Conservation (phyloP, 371 early-diverging fungal genomes). For the Mucor velutinosus region DNA sequence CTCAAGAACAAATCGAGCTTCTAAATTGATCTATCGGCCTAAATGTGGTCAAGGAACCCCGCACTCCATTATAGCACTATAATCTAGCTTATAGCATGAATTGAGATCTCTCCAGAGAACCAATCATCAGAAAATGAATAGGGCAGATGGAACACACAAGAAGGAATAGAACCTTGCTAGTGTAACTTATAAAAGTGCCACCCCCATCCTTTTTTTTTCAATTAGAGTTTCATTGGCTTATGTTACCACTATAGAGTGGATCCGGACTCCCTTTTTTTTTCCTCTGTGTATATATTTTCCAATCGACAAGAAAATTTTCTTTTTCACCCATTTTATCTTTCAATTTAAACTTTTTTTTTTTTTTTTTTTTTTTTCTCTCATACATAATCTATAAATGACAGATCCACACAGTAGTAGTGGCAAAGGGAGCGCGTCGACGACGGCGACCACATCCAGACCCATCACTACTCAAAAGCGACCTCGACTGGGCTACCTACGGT, state of each 20-base stretch:
- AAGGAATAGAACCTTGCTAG: background rate
- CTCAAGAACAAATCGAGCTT: background rate
- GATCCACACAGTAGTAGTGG: background rate
- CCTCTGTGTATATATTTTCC: background rate
- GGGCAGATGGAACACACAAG: background rate
- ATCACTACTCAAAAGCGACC: slow-evolving; percentile 9
- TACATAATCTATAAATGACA: background rate
- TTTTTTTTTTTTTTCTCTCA: background rate
- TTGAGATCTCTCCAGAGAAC: background rate
- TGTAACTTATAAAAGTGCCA: background rate
- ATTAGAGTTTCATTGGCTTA: no score
- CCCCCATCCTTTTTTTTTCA: no score
- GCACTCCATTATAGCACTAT: background rate
- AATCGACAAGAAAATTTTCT: no score
- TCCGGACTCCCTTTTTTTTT: background rate
- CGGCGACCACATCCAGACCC: background rate
- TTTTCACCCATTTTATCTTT: background rate
- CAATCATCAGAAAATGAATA: background rate
- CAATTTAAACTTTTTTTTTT: slow-evolving; percentile 1
- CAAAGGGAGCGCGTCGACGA: background rate
- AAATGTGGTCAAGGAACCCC: background rate
- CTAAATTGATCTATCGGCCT: background rate
- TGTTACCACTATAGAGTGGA: background rate
- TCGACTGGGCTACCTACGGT: slow-evolving; percentile 31
- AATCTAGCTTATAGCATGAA: background rate